phyloP scores from a whole-genome alignment of 306 rosid genomes.

The Luffa aegyptiaca region DNA sequence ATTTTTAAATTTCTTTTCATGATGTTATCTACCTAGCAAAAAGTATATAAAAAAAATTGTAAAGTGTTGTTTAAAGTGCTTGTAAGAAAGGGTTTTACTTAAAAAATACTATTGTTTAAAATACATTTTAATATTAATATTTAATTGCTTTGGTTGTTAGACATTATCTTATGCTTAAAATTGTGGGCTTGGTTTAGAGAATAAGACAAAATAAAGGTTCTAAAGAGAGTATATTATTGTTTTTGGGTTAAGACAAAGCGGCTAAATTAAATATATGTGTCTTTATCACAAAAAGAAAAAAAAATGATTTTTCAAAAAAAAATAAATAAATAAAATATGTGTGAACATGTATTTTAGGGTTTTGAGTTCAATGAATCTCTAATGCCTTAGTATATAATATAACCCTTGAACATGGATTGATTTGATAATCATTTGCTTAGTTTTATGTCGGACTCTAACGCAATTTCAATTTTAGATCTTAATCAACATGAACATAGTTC shows the following conservation, averaged over 20 bases:
- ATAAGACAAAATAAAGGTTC: background rate
- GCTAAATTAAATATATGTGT: background rate
- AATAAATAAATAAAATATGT: no score
- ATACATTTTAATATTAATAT: background rate
- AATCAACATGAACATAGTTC: no score
- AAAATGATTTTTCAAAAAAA: no score
- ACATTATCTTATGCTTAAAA: background rate
- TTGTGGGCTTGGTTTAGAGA: background rate
- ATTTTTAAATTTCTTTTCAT: background rate
- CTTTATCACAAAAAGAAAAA: no score
- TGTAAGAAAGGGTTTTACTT: background rate
- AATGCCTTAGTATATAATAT: background rate
- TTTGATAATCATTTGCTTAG: background rate
- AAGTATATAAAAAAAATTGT: background rate
- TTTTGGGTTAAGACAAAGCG: background rate
- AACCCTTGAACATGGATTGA: background rate
- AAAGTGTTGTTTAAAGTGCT: background rate
- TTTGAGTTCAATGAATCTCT: constrained; percentile 9
- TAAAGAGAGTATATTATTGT: background rate
- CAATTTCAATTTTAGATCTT: no score
- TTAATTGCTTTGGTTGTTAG: background rate
- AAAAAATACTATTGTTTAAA: background rate
- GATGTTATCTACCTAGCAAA: background rate
- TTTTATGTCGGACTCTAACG: background rate
- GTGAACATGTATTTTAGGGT: background rate